A percentile compares a stretch with the other conserved stretches of the same genome.
Evolutionary conservation across 768 basidiomycete species (phyloP).

Genomic region (Neoboletus brunneissimus): DNA sequence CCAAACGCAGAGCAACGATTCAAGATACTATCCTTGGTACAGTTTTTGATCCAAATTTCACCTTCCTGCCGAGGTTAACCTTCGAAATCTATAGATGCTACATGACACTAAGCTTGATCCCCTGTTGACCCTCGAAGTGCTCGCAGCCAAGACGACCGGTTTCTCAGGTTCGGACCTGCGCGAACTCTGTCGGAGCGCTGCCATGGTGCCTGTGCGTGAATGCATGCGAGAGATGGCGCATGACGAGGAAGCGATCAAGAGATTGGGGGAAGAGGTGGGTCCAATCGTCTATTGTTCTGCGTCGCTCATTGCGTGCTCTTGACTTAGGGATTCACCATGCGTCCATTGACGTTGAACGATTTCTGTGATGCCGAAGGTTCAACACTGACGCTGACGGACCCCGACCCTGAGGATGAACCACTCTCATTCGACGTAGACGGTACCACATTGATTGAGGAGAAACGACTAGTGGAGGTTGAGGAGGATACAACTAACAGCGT

Average conservation of each 20-base stretch:
- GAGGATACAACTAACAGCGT: background rate
- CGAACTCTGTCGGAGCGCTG: constrained; percentile 90
- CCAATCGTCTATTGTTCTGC: background rate
- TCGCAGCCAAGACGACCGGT: constrained; percentile 71
- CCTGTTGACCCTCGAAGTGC: constrained; percentile 53
- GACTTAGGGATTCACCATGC: constrained; percentile 68
- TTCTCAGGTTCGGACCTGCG: constrained; percentile 88
- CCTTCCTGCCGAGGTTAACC: background rate
- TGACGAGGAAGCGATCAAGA: constrained; percentile 49
- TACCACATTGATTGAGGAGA: background rate
- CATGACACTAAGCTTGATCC: constrained; percentile 67
- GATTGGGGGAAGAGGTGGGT: constrained; percentile 42
- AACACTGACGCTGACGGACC: constrained; percentile 21
- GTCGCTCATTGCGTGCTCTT: background rate
- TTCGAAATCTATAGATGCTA: constrained; percentile 61
- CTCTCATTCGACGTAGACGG: constrained; percentile 4
- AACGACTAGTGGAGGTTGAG: constrained; percentile 1
- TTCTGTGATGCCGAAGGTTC: constrained; percentile 50
- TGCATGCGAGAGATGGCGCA: constrained; percentile 56
- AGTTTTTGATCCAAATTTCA: constrained; percentile 13
- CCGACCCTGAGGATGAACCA: constrained; percentile 31
- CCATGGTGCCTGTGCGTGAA: constrained; percentile 89
- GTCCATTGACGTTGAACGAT: constrained; percentile 68
- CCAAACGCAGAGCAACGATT: constrained; percentile 76
- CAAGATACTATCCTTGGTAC: constrained; percentile 79